Evolutionary conservation across 805 yeast species (phyloP).

Genomic region (Barnettozyma botsteinii): DNA sequence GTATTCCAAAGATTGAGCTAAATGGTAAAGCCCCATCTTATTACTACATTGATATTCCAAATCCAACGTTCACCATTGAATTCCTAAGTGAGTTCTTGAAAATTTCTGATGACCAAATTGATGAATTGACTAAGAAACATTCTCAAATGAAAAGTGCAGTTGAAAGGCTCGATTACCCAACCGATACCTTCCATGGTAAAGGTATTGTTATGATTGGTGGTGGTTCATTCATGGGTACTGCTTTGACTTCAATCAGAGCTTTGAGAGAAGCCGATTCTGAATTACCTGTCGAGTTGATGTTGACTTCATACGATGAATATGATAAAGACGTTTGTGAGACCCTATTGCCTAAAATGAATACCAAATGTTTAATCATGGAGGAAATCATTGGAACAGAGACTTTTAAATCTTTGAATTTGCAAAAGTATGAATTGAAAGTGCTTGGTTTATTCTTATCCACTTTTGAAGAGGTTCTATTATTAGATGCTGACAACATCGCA

Average conservation of each 20-base stretch:
- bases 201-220: constrained; percentile 39
- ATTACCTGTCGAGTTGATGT: constrained; percentile 39
- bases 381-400: constrained; percentile 29
- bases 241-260: constrained; percentile 33
- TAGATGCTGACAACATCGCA: constrained; percentile 45
- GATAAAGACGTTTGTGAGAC: constrained; percentile 39
- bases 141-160: constrained; percentile 17
- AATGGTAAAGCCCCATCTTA: constrained; percentile 24
- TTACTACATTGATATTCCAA: constrained; percentile 24
- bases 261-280: constrained; percentile 38
- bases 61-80: constrained; percentile 25
- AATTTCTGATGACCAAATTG: constrained; percentile 16
- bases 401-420: constrained; percentile 17
- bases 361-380: constrained; percentile 37
- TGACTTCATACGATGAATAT: constrained; percentile 36
- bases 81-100: constrained; percentile 15
- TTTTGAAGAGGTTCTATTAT: constrained; percentile 38
- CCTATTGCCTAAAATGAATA: constrained; percentile 35
- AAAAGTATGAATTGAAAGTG: constrained; percentile 25
- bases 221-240: constrained; percentile 37
- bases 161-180: constrained; percentile 15
- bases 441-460: constrained; percentile 42
- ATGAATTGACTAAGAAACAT: constrained; percentile 19
- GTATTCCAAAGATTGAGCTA: constrained; percentile 14
- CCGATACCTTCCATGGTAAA: constrained; percentile 20